phyloP scores from a whole-genome alignment of 2,329 filamentous ascomycete species.

The Penicillium sp. region DNA sequence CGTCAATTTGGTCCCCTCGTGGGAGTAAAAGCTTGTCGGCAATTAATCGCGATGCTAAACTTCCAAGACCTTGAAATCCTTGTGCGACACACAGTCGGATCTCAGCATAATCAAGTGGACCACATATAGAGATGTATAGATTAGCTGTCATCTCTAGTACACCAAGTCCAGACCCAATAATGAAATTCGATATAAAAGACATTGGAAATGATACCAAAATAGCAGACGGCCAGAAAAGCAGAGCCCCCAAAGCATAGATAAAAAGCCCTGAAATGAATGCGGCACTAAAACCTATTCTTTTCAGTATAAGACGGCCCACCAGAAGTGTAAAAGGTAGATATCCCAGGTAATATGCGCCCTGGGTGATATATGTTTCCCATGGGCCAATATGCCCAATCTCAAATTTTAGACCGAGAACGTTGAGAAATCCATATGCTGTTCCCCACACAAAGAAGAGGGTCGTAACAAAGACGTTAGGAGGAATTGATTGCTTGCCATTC shows the following conservation, averaged over 20 bases:
- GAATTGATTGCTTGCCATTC: background rate
- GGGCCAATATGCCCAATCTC: background rate
- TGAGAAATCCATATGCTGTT: slow-evolving; percentile 1
- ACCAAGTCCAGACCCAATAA: slow-evolving; percentile 10
- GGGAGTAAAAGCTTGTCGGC: background rate
- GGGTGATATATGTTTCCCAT: background rate
- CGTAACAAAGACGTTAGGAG: background rate
- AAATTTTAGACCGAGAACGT: background rate
- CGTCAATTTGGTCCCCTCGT: background rate
- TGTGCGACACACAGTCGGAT: slow-evolving; percentile 45
- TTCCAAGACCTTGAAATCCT: background rate
- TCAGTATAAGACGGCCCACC: slow-evolving; percentile 3
- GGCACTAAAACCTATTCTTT: background rate
- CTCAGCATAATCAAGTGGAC: slow-evolving; percentile 4
- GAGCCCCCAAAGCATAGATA: slow-evolving; percentile 1
- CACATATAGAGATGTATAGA: slow-evolving; percentile 3
- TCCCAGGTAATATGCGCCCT: background rate
- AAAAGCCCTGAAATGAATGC: slow-evolving; percentile 9
- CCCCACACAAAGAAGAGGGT: slow-evolving; percentile 5
- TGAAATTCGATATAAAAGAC: background rate
- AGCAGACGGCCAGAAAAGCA: slow-evolving; percentile 5
- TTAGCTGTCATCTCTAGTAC: slow-evolving; percentile 5
- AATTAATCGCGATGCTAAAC: background rate
- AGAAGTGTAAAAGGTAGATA: slow-evolving; percentile 5
- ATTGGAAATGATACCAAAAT: background rate